Conservation (phyloP, 2,329 filamentous ascomycete species). For the Colletotrichum sublineola region DNA sequence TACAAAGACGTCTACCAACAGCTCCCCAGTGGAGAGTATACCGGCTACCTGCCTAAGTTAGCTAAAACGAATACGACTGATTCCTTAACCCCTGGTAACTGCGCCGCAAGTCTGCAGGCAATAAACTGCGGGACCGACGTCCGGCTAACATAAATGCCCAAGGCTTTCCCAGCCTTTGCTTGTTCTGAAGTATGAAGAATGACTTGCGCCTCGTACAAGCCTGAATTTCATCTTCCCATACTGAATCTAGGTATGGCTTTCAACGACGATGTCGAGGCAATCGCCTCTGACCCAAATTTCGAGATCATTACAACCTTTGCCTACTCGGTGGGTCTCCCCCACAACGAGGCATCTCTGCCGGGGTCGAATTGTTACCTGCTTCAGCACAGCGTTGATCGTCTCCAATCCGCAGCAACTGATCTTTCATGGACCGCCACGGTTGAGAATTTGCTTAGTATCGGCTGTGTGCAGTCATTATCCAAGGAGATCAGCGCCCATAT, state of each 20-base stretch:
- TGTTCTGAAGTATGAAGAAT: not conserved
- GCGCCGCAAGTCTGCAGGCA: slow-evolving; percentile 1
- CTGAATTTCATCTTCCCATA: not conserved
- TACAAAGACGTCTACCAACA: no score
- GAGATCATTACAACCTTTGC: slow-evolving; percentile 20
- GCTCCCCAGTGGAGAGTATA: no score
- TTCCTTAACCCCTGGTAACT: not conserved
- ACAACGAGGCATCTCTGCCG: not conserved
- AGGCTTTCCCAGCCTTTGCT: not conserved
- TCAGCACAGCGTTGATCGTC: not conserved
- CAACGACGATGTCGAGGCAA: slow-evolving; percentile 1
- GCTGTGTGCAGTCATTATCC: not conserved
- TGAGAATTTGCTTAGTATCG: not conserved
- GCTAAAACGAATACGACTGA: not conserved
- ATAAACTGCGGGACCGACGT: not conserved
- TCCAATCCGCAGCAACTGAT: not conserved
- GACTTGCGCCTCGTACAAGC: not conserved
- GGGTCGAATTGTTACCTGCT: slow-evolving; percentile 2
- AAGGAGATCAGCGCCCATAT: not conserved
- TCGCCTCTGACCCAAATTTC: slow-evolving; percentile 9
- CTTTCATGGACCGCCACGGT: not conserved
- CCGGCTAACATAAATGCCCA: not conserved
- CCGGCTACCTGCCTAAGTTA: slow-evolving; percentile 9
- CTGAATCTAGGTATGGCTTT: not conserved
- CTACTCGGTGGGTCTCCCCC: slow-evolving; percentile 3